Evolutionary conservation across 768 basidiomycete genomes (phyloP), one percentile per base, ranked within the genome.

Genomic region (Gymnopilus dilepis): DNA sequence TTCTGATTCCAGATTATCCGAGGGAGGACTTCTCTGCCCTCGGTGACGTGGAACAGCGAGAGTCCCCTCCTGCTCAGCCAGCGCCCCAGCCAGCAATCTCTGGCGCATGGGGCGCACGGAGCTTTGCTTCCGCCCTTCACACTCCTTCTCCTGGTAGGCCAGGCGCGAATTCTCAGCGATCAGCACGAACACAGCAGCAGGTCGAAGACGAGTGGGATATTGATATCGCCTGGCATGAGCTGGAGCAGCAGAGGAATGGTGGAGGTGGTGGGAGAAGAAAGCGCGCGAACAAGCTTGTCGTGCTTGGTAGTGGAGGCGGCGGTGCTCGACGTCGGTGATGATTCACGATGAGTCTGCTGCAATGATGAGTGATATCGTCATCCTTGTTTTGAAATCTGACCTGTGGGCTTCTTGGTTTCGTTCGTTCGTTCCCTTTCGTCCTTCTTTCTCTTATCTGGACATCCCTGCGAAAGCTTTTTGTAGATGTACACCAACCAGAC

Each of bases 21-120:
- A 68, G 64, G 15, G 65, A 71, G 47, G 68, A 69, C 43, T 65
- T 69, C 33, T 68, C 70, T 4, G 66, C 67, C 15, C 43, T 67
- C 53, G 64, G 62, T 13, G 56, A 64, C n/a, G 34, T 30, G 6
- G 47, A 51, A 13, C 28, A 17, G 6, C 19, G 37, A 52, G 34
- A 55, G 15, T 15, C 53, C 47, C 56, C 63, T 12, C 28, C 62
- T 11, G 33, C 50, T 28, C 56, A 56, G 33, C 12, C 48, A 0
- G 58, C 55, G 5, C 34, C 80, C 7, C 45, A 13, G 13, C 28
- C 47, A n/a, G 28, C 47, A 31, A n/a, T 19, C 15, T 50, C 47
- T n/a, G 91, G 91, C 19, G 91, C 85, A 26, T 94, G 92, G 93
- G 92, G 92, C 22, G 78, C 82, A 17, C 80, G 90, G 58, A 94